A percentile compares a stretch with the other conserved stretches of the same genome.
These are phyloP conservation scores for Toxicodendron radicans DNA, from an alignment of 345 rosid species.

Conservation along the genomic window DNA sequence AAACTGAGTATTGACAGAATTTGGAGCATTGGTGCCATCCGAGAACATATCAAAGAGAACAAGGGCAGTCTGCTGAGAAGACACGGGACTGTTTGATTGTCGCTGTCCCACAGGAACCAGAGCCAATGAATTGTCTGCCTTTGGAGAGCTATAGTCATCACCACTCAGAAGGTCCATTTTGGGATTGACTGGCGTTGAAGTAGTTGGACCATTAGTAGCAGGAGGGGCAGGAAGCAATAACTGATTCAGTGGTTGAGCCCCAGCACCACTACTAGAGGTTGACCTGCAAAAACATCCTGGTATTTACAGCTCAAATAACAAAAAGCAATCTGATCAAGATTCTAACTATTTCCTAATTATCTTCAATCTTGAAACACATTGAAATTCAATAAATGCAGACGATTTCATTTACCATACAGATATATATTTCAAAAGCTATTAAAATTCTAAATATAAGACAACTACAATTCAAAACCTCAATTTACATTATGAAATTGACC, in stretches of 20 bases:
- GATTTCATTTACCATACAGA: no score
- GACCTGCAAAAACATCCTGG: conserved; percentile 45
- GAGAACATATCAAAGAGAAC: conserved; percentile 87
- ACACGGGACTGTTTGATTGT: conserved; percentile 51
- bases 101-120: conserved; percentile 78
- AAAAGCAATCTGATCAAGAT: conserved; percentile 1
- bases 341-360: background rate
- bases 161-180: conserved; percentile 97
- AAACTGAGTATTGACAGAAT: conserved; percentile 55
- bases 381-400: background rate
- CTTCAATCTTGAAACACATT: conserved; percentile 3
- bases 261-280: conserved; percentile 54
- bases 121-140: conserved; percentile 66
- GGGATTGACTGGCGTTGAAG: conserved; percentile 48
- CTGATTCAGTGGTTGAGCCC: conserved; percentile 56
- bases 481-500: background rate
- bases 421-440: no score
- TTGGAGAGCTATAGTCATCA: conserved; percentile 68
- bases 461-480: conserved; percentile 3
- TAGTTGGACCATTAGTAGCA: conserved; percentile 54
- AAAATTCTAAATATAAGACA: background rate
- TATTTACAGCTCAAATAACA: conserved; percentile 16
- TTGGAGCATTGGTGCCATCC: conserved; percentile 44
- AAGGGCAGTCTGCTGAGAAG: conserved; percentile 88
- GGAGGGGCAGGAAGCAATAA: conserved; percentile 86